Conservation (phyloP, 2,329 filamentous ascomycete genomes). For the Emmonsiellopsis sp. region DNA sequence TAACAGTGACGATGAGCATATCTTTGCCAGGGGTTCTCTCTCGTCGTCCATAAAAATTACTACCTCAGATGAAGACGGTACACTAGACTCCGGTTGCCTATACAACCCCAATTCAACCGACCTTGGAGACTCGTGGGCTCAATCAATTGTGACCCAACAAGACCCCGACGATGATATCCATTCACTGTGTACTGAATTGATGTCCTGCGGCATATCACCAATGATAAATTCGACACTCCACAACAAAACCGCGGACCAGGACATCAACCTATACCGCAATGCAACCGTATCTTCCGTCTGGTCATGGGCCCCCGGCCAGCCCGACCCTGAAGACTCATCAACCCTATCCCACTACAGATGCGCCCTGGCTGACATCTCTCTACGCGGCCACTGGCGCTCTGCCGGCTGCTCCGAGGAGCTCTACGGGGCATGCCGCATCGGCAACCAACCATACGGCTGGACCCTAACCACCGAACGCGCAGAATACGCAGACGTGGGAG, state of each 20-base stretch:
- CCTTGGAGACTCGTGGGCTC: constrained; percentile 47
- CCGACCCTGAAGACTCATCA: constrained; percentile 22
- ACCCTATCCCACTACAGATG: constrained; percentile 41
- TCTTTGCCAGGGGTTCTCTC: constrained; percentile 44
- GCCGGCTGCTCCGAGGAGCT: constrained; percentile 44
- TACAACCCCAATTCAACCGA: constrained; percentile 34
- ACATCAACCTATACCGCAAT: constrained; percentile 39
- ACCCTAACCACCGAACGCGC: constrained; percentile 35
- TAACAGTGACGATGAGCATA: constrained; percentile 37
- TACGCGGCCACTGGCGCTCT: constrained; percentile 48
- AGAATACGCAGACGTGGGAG: constrained; percentile 35
- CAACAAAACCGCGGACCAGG: constrained; percentile 40
- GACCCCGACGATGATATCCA: constrained; percentile 22
- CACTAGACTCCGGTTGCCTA: constrained; percentile 45
- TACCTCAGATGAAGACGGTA: constrained; percentile 18
- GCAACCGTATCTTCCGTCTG: constrained; percentile 46
- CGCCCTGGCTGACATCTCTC: constrained; percentile 42
- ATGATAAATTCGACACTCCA: constrained; percentile 48
- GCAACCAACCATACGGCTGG: constrained; percentile 49
- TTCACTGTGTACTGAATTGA: constrained; percentile 29
- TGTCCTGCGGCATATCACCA: constrained; percentile 52
- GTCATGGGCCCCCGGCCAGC: constrained; percentile 52
- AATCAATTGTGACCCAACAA: constrained; percentile 20
- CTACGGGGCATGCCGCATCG: constrained; percentile 48
- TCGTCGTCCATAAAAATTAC: constrained; percentile 26